phyloP scores from a whole-genome alignment of 306 rosid species.

The Cucumis hystrix region DNA sequence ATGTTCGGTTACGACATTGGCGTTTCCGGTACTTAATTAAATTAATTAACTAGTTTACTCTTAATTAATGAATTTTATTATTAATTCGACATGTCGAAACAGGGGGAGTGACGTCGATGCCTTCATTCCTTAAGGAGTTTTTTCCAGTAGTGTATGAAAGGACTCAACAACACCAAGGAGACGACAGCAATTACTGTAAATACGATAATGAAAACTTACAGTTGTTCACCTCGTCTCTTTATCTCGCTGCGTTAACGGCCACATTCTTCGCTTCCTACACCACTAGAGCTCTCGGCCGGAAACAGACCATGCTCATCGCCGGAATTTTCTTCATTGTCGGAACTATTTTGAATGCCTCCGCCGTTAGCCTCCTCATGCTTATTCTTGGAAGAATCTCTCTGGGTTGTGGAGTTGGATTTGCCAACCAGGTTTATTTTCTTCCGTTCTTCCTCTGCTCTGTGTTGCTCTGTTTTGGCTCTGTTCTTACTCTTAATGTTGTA shows the following conservation, averaged over 20 bases:
- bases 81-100: not conserved
- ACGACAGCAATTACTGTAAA: conserved; percentile 23
- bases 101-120: conserved; percentile 28
- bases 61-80: not conserved
- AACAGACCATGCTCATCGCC: conserved; percentile 50
- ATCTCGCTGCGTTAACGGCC: conserved; percentile 15
- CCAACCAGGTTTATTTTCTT: conserved; percentile 50
- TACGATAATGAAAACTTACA: conserved; percentile 16
- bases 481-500: not conserved
- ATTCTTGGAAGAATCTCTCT: conserved; percentile 49
- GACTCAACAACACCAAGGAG: not conserved
- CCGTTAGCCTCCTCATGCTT: conserved; percentile 24
- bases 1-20: conserved; percentile 63
- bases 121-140: conserved; percentile 13
- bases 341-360: conserved; percentile 32
- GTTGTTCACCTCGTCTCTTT: conserved; percentile 21
- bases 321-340: conserved; percentile 54
- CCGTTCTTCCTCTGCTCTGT: not conserved
- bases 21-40: conserved; percentile 23
- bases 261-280: conserved; percentile 21
- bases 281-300: conserved; percentile 33
- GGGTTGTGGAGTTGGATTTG: conserved; percentile 83
- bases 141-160: conserved; percentile 13
- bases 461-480: no score
- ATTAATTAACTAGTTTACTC: not conserved